Evolutionary conservation across 768 basidiomycete genomes (phyloP).

Genomic region (Podaxis pistillaris): DNA sequence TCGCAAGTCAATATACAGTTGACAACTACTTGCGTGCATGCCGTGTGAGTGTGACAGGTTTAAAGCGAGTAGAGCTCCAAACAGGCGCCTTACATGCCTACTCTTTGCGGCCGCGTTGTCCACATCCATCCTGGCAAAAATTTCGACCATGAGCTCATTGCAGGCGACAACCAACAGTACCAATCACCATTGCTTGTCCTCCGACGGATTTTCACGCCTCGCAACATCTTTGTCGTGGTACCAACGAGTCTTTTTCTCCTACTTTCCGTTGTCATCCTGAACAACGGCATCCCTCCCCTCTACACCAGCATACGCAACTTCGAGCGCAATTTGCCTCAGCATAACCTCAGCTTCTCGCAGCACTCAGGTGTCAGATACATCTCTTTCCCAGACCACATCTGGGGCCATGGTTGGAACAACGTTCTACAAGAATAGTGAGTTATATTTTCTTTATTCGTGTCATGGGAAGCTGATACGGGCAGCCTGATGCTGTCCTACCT

Average conservation of each 20-base stretch:
- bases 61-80: not conserved
- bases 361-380: slow-evolving; percentile 34
- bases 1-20: too few relatives aligned
- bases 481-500: slow-evolving; percentile 53
- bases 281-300: slow-evolving; percentile 22
- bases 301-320: slow-evolving; percentile 17
- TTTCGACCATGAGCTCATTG: not conserved
- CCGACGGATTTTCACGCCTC: not conserved
- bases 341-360: slow-evolving; percentile 16
- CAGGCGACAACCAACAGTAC: not conserved
- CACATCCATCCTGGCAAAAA: not conserved
- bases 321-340: slow-evolving; percentile 22
- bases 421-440: slow-evolving; percentile 61
- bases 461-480: not conserved
- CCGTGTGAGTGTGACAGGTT: not conserved
- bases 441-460: slow-evolving; percentile 2
- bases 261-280: slow-evolving; percentile 12
- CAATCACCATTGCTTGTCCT: not conserved
- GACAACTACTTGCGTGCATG: too few relatives aligned
- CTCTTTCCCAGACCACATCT: slow-evolving; percentile 52
- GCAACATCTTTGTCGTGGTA: not conserved
- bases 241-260: slow-evolving; percentile 10
- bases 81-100: not conserved
- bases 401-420: slow-evolving; percentile 65
- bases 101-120: not conserved